These are phyloP conservation scores for Domatiomyces globalis DNA, from an alignment of 2,329 filamentous ascomycete species.

Conservation along the genomic window DNA sequence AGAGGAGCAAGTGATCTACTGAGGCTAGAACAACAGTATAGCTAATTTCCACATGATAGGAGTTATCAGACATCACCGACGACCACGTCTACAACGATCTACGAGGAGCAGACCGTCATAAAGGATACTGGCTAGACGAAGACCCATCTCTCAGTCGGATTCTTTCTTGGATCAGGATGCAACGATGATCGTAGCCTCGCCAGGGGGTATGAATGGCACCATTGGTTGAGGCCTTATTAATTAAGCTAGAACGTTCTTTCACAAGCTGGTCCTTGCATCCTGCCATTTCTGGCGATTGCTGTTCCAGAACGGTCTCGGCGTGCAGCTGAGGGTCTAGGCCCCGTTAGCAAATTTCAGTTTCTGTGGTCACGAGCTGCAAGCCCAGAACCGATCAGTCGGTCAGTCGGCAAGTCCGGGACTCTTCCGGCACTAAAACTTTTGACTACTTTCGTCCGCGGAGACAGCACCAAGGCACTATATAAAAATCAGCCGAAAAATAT, in stretches of 20 bases:
- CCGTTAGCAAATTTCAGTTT: too few species aligned
- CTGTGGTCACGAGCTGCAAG: too few species aligned
- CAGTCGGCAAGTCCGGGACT: too few species aligned
- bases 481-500: too few species aligned
- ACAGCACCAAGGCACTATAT: too few species aligned
- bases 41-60: constrained; percentile 26
- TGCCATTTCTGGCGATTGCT: neutral
- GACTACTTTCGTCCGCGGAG: too few species aligned
- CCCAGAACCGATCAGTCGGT: too few species aligned
- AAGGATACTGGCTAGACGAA: constrained; percentile 48
- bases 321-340: too few species aligned
- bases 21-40: neutral
- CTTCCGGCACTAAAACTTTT: too few species aligned
- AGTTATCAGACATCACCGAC: constrained; percentile 44
- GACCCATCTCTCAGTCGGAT: constrained; percentile 44
- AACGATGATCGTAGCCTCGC: constrained; percentile 16
- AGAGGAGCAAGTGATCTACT: constrained; percentile 12
- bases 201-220: neutral
- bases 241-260: neutral
- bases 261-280: neutral
- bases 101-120: constrained; percentile 39
- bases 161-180: constrained; percentile 30
- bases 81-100: constrained; percentile 42
- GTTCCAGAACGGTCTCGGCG: too few species aligned
- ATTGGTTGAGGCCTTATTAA: neutral